These are phyloP conservation scores for Venturia effusa DNA, from an alignment of 2,329 filamentous ascomycete species.

Conservation along the genomic window DNA sequence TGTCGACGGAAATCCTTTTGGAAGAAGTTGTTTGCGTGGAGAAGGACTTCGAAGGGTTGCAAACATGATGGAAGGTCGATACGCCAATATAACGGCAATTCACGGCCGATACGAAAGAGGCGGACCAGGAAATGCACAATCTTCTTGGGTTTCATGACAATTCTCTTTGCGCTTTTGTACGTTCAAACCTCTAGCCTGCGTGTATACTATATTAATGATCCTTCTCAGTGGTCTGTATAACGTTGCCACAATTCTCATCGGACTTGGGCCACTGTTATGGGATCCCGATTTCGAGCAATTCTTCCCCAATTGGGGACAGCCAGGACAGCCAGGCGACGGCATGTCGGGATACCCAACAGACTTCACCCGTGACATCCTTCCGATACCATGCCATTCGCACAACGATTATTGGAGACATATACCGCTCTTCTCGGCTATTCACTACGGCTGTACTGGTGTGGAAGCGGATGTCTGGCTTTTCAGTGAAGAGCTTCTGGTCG, in stretches of 20 bases:
- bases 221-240: slow-evolving; percentile 30
- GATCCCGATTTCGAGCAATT: slow-evolving; percentile 20
- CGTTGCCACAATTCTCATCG: slow-evolving; percentile 27
- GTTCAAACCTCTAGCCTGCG: background rate
- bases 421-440: slow-evolving; percentile 44
- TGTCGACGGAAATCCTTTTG: background rate
- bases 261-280: slow-evolving; percentile 26
- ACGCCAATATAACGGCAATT: background rate
- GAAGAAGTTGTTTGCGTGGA: background rate
- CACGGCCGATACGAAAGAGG: background rate
- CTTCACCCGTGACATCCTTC: slow-evolving; percentile 38
- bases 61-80: background rate
- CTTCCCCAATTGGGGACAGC: slow-evolving; percentile 31
- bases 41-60: background rate
- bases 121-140: background rate
- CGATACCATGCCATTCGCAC: slow-evolving; percentile 44
- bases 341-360: slow-evolving; percentile 30
- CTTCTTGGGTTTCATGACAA: background rate
- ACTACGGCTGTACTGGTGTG: slow-evolving; percentile 43
- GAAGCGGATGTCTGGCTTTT: slow-evolving; percentile 49
- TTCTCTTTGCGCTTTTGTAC: slow-evolving; percentile 12
- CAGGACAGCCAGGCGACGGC: slow-evolving; percentile 25
- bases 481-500: slow-evolving; percentile 43
- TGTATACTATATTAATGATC: background rate
- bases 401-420: slow-evolving; percentile 49